Evolutionary conservation across 2,329 filamentous ascomycete species (phyloP).

Genomic region (Paradendryphiella salina): DNA sequence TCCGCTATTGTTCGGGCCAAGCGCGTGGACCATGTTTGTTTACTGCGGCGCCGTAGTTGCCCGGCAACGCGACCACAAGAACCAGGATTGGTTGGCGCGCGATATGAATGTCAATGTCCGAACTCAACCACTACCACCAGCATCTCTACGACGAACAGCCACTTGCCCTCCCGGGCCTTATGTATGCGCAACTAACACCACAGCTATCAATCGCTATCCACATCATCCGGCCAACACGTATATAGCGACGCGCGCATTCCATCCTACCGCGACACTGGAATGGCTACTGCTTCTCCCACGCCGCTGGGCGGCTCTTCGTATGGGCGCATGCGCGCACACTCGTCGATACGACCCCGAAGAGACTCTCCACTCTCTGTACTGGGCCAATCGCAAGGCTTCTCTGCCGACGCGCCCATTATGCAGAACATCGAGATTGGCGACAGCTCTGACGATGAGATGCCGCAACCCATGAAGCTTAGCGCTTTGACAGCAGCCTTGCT

Average conservation of each 20-base stretch:
- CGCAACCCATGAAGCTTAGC: constrained; percentile 85
- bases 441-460: constrained; percentile 92
- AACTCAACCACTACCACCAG: constrained; percentile 27
- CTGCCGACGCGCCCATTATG: constrained; percentile 51
- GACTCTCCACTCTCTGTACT: constrained; percentile 54
- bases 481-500: constrained; percentile 87
- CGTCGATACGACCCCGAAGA: constrained; percentile 45
- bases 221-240: constrained; percentile 23
- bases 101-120: constrained; percentile 26
- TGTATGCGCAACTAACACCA: constrained; percentile 47
- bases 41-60: constrained; percentile 22
- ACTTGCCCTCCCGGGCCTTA: constrained; percentile 39
- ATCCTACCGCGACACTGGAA: constrained; percentile 26
- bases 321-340: constrained; percentile 45
- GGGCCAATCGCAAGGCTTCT: constrained; percentile 51
- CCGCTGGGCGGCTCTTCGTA: constrained; percentile 44
- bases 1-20: neutral
- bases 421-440: constrained; percentile 66
- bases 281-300: constrained; percentile 48
- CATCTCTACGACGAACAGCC: constrained; percentile 45
- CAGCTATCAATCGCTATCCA: constrained; percentile 47
- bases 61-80: constrained; percentile 33
- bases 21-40: constrained; percentile 14
- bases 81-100: constrained; percentile 26
- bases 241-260: constrained; percentile 26